Evolutionary conservation across 495 filamentous ascomycete genomes (phyloP).

Genomic region (Parmelia sp.): DNA sequence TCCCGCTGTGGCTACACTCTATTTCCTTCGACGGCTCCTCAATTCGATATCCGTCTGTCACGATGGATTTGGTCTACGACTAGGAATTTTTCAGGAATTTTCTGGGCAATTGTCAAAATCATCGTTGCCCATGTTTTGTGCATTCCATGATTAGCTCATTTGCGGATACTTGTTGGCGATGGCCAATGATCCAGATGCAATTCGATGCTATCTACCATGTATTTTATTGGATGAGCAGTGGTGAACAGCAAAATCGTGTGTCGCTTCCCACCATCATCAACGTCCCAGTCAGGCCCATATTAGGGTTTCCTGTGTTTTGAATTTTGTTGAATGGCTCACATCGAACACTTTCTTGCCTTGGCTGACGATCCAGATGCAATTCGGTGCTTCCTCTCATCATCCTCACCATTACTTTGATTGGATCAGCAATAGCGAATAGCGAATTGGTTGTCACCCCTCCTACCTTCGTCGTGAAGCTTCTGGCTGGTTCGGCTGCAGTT

Average conservation of each 20-base stretch:
- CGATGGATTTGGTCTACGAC: not conserved
- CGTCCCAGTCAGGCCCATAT: too few species aligned
- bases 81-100: not conserved
- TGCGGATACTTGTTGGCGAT: too few species aligned
- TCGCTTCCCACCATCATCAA: too few species aligned
- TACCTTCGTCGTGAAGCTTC: not conserved
- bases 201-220: too few species aligned
- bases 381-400: not conserved
- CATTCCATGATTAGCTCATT: not conserved
- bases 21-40: not conserved
- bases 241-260: too few species aligned
- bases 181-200: too few species aligned
- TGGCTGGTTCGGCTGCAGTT: not conserved
- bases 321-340: too few species aligned
- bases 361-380: too few species aligned
- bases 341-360: too few species aligned
- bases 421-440: not conserved
- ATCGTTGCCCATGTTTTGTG: not conserved
- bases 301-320: too few species aligned
- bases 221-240: too few species aligned
- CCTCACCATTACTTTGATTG: not conserved
- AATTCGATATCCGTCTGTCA: not conserved
- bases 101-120: not conserved
- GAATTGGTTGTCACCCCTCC: not conserved
- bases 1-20: too few species aligned